Conservation (phyloP, 176 grass and related monocot genomes). For the Musa schizocarpa region DNA sequence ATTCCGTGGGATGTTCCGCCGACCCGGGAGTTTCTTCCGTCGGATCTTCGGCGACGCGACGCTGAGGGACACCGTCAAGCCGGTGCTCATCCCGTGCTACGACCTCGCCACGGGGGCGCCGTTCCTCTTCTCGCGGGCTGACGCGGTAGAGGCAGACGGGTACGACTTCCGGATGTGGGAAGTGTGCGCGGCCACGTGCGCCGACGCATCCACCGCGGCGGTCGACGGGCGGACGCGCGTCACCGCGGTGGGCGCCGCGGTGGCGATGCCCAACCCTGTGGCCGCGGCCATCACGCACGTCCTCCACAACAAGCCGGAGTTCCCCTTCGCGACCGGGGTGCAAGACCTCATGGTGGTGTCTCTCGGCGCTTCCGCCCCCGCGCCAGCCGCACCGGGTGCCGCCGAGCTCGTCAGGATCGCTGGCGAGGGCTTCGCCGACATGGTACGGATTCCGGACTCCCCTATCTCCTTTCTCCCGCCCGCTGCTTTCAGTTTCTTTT, state of each 20-base stretch:
- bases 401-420: constrained; percentile 62
- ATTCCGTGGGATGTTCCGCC: constrained; percentile 42
- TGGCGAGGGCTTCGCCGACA: constrained; percentile 59
- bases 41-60: constrained; percentile 56
- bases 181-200: constrained; percentile 84
- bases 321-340: constrained; percentile 5
- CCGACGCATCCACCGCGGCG: constrained; percentile 16
- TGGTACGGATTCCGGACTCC: constrained; percentile 32
- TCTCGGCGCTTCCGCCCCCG: constrained; percentile 29
- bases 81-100: constrained; percentile 83
- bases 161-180: constrained; percentile 74
- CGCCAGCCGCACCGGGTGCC: constrained; percentile 23
- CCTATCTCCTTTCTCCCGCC: constrained; percentile 12
- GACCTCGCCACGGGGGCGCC: constrained; percentile 52
- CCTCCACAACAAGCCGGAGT: not conserved
- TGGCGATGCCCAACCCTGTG: not conserved
- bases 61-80: constrained; percentile 57
- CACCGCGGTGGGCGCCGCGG: not conserved
- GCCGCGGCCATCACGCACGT: not conserved
- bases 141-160: constrained; percentile 53
- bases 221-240: not conserved
- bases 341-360: constrained; percentile 81
- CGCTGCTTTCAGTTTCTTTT: not conserved
- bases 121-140: constrained; percentile 91
- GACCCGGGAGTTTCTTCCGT: constrained; percentile 10